These are phyloP conservation scores for Hanseniaspora valbyensis DNA, from an alignment of 805 yeast species.

Conservation along the genomic window DNA sequence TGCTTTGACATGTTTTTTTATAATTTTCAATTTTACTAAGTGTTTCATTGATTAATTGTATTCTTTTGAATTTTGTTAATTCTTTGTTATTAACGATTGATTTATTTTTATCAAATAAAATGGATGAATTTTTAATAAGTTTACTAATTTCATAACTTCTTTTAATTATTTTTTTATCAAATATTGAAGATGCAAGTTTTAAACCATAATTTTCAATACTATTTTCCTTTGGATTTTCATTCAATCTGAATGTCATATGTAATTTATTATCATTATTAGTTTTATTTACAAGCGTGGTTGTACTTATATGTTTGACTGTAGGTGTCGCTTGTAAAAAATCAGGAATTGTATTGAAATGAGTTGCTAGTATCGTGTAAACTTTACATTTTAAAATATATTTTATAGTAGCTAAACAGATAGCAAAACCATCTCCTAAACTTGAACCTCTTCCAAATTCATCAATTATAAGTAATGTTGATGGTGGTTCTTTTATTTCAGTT, in stretches of 20 bases:
- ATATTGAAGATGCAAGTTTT: conserved; percentile 23
- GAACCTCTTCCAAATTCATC: conserved; percentile 52
- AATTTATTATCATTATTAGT: conserved; percentile 22
- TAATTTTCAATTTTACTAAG: too few species aligned
- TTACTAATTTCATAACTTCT: conserved; percentile 26
- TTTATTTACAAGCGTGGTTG: too few species aligned
- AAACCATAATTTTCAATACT: conserved; percentile 32
- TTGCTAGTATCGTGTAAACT: conserved; percentile 32
- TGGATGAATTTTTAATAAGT: conserved; percentile 11
- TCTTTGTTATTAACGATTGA: neutral
- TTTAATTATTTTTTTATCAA: conserved; percentile 22
- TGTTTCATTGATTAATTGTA: conserved; percentile 14
- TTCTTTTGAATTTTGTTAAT: conserved; percentile 14
- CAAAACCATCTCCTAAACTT: conserved; percentile 41
- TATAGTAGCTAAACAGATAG: conserved; percentile 38
- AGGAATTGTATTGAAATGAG: conserved; percentile 38
- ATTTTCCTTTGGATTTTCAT: too few species aligned
- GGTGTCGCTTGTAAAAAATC: conserved; percentile 27
- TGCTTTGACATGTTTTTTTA: too few species aligned
- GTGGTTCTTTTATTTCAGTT: too few species aligned
- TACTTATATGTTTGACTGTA: conserved; percentile 32
- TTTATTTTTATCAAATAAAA: neutral
- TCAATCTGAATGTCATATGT: conserved; percentile 11
- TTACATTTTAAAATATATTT: conserved; percentile 29
- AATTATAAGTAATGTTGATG: conserved; percentile 33